Conservation (phyloP, 2,329 filamentous ascomycete genomes). For the Tetracladium maxilliforme region DNA sequence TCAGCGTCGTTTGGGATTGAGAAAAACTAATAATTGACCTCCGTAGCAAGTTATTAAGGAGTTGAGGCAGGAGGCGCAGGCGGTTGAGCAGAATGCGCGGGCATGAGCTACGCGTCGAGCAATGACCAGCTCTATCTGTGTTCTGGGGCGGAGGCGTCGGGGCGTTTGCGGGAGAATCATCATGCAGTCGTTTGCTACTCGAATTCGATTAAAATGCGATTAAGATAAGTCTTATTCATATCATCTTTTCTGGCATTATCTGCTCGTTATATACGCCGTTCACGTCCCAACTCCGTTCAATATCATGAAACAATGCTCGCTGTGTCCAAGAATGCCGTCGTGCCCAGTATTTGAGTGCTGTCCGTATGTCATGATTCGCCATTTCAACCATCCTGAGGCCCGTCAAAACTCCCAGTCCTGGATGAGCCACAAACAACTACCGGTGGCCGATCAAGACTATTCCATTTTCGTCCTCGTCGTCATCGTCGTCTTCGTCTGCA, state of each 20-base stretch:
- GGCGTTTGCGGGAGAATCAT: neutral
- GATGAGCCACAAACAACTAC: neutral
- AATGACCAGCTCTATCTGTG: neutral
- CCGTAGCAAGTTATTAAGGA: constrained; percentile 14
- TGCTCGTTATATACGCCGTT: too few relatives aligned
- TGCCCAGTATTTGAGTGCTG: neutral
- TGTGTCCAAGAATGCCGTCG: neutral
- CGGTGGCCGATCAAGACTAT: neutral
- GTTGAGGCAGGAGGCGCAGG: constrained; percentile 14
- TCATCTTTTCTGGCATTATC: too few relatives aligned
- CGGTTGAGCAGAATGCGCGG: constrained; percentile 2
- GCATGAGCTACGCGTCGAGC: neutral
- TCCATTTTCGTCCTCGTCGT: neutral
- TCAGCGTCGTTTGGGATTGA: neutral
- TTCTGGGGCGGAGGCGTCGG: neutral
- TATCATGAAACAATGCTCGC: too few relatives aligned
- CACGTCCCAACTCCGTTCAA: too few relatives aligned
- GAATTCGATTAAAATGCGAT: neutral
- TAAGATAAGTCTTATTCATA: neutral
- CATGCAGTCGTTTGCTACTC: neutral
- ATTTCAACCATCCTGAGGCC: neutral
- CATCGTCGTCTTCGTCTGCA: neutral
- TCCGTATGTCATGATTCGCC: neutral
- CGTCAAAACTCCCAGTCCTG: neutral
- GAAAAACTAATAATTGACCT: constrained; percentile 4